Evolutionary conservation across 345 rosid species (phyloP).

Genomic region (Citrus inodora): DNA sequence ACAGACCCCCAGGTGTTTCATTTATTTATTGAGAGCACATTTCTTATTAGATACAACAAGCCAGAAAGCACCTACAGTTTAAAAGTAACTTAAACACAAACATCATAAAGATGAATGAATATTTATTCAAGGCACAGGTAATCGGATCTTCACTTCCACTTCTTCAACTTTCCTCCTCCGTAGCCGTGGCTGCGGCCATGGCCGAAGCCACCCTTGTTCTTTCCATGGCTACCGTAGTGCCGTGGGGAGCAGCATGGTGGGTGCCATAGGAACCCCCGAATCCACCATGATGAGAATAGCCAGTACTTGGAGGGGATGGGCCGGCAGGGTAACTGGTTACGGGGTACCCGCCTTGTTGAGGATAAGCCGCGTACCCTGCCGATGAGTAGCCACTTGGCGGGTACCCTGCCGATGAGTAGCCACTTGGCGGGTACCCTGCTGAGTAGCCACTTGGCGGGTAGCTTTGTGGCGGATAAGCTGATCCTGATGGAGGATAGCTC

Average conservation of each 20-base stretch:
- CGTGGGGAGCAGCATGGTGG: conserved; percentile 25
- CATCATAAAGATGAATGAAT: no score
- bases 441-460: conserved; percentile 18
- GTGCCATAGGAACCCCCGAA: conserved; percentile 66
- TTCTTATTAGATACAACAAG: no score
- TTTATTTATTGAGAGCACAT: no score
- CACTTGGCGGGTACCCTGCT: not conserved
- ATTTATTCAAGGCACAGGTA: no score
- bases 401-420: no score
- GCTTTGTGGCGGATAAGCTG: conserved; percentile 27
- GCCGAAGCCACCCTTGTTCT: not conserved
- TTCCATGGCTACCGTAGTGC: conserved; percentile 46
- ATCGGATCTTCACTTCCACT: conserved; percentile 50
- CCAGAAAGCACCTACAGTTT: no score
- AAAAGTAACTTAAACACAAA: no score
- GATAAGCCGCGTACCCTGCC: no score
- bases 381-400: conserved; percentile 12
- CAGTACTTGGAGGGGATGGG: not conserved
- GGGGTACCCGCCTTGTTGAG: not conserved
- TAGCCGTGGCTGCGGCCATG: conserved; percentile 38
- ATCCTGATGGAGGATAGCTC: conserved; percentile 25
- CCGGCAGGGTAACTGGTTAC: not conserved
- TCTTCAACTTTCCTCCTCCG: conserved; percentile 65
- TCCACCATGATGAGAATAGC: conserved; percentile 22
- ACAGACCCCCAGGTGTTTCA: no score